Percentiles rank a stretch among this genome's conserved stretches.
Evolutionary conservation across 75 land plant species (phyloP).

Genomic region (Chamaecyparis obtusa): DNA sequence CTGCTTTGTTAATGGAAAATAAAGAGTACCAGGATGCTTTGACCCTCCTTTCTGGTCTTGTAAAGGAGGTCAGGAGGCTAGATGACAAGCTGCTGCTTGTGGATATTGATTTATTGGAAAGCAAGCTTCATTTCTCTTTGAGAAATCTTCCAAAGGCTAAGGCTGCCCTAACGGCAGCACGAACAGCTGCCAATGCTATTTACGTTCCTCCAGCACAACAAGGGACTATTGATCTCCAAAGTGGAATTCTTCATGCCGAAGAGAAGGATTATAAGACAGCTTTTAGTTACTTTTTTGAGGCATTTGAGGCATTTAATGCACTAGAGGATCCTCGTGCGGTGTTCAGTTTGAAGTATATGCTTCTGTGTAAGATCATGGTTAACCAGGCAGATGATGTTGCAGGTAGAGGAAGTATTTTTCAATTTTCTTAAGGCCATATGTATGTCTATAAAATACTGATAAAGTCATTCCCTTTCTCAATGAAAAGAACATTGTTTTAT

Average conservation of each 20-base stretch:
- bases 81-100: slow-evolving; percentile 75
- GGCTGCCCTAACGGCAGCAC: slow-evolving; percentile 74
- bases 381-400: slow-evolving; percentile 79
- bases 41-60: slow-evolving; percentile 49
- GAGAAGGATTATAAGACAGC: slow-evolving; percentile 80
- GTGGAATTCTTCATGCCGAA: slow-evolving; percentile 73
- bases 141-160: slow-evolving; percentile 78
- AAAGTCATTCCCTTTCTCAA: too few relatives aligned
- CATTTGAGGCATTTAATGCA: slow-evolving; percentile 80
- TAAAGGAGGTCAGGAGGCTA: slow-evolving; percentile 62
- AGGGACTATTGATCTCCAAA: slow-evolving; percentile 73
- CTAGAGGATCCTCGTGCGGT: slow-evolving; percentile 74
- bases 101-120: slow-evolving; percentile 67
- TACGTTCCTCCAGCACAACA: slow-evolving; percentile 81
- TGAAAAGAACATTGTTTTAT: too few relatives aligned
- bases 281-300: slow-evolving; percentile 78
- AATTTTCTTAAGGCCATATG: neutral
- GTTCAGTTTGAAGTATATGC: slow-evolving; percentile 70
- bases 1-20: slow-evolving; percentile 66
- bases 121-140: slow-evolving; percentile 75
- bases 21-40: slow-evolving; percentile 72
- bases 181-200: slow-evolving; percentile 79
- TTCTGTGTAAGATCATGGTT: slow-evolving; percentile 76
- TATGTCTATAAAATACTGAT: too few relatives aligned
- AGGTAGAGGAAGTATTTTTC: neutral